phyloP scores from a whole-genome alignment of 2,329 filamentous ascomycete genomes.

The Penicillium sp. region DNA sequence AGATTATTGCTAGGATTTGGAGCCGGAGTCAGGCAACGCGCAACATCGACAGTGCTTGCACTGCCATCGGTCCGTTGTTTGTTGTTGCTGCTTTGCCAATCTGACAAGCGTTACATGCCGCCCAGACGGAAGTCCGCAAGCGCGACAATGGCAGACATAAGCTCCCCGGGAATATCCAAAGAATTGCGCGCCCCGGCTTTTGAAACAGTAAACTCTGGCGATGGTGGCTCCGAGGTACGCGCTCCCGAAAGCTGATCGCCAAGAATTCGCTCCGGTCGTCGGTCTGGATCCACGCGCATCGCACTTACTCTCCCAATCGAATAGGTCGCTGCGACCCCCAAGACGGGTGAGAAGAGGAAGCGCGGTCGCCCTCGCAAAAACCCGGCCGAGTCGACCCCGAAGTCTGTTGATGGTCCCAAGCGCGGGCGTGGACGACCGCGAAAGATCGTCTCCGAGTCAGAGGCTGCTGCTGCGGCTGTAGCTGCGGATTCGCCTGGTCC shows the following conservation, averaged over 20 bases:
- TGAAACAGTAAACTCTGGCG: not conserved
- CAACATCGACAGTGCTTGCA: not conserved
- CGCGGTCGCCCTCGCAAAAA: constrained; percentile 34
- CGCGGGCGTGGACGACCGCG: constrained; percentile 32
- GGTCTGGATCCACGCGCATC: not conserved
- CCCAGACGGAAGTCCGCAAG: constrained; percentile 28
- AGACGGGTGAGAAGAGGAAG: constrained; percentile 29
- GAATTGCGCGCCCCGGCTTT: constrained; percentile 14
- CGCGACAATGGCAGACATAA: constrained; percentile 17
- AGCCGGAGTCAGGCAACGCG: not conserved
- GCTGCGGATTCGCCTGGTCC: constrained; percentile 5
- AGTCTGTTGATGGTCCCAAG: constrained; percentile 26
- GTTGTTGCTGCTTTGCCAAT: not conserved
- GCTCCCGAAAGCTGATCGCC: constrained; percentile 11
- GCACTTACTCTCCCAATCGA: constrained; percentile 2
- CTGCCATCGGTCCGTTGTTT: not conserved
- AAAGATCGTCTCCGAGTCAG: constrained; percentile 20
- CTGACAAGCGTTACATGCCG: not conserved
- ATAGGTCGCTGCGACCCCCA: constrained; percentile 12
- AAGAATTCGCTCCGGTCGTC: not conserved
- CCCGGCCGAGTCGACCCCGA: constrained; percentile 21
- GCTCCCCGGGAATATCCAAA: constrained; percentile 20
- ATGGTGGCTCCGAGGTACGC: constrained; percentile 12
- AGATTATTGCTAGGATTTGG: not conserved
- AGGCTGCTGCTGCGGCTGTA: constrained; percentile 6